Conservation (phyloP, 257 asterid genomes). For the Handroanthus guayacan region DNA sequence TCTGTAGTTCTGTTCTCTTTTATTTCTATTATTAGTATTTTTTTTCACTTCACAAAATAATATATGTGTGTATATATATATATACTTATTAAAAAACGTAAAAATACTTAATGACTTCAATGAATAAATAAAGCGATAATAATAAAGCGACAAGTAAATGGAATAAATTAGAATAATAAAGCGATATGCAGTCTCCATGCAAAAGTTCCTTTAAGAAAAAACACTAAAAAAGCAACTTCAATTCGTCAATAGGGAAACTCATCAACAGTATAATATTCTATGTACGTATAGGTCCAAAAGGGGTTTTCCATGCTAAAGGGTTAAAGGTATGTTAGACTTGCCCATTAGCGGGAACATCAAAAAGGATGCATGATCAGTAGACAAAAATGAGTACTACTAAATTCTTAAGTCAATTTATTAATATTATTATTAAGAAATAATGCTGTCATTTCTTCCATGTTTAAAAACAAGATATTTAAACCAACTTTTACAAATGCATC, state of each 20-base stretch:
- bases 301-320: conserved; percentile 53
- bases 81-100: too few species aligned
- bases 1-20: too few species aligned
- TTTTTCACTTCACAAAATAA: too few species aligned
- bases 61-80: too few species aligned
- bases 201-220: conserved; percentile 72
- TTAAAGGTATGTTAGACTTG: conserved; percentile 51
- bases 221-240: conserved; percentile 47
- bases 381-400: too few species aligned
- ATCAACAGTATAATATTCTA: neutral
- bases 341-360: too few species aligned
- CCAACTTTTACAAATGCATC: conserved; percentile 25
- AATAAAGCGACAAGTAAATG: conserved; percentile 43
- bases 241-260: conserved; percentile 25
- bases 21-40: too few species aligned
- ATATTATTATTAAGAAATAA: neutral
- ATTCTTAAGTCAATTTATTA: too few species aligned
- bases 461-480: neutral
- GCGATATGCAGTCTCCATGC: conserved; percentile 61
- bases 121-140: conserved; percentile 32
- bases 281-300: conserved; percentile 51
- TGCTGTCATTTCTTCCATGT: neutral
- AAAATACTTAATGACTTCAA: too few species aligned
- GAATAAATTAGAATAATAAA: conserved; percentile 44
- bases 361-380: too few species aligned